Conservation (phyloP, 495 filamentous ascomycete species). For the Penicillium paxilli region DNA sequence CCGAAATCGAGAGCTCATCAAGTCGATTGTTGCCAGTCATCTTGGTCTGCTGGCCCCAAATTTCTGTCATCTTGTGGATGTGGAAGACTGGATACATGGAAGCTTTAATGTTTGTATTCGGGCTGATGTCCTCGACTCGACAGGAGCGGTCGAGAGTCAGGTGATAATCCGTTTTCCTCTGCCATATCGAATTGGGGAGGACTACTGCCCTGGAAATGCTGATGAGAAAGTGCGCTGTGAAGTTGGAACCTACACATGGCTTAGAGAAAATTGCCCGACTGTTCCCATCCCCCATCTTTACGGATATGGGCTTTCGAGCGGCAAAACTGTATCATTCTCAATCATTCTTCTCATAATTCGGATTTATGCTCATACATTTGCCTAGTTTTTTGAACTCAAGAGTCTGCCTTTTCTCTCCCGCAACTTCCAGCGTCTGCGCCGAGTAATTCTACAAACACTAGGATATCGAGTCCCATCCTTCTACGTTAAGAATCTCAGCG, state of each 20-base stretch:
- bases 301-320: constrained; percentile 34
- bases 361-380: constrained; percentile 5
- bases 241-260: constrained; percentile 28
- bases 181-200: constrained; percentile 32
- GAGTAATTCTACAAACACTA: constrained; percentile 18
- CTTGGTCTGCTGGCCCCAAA: constrained; percentile 16
- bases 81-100: constrained; percentile 32
- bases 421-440: constrained; percentile 22
- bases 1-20: constrained; percentile 12
- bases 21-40: constrained; percentile 17
- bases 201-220: constrained; percentile 26
- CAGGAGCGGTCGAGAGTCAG: constrained; percentile 10
- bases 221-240: constrained; percentile 39
- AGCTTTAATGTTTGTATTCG: constrained; percentile 37
- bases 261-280: constrained; percentile 21
- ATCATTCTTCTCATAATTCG: background rate
- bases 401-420: constrained; percentile 26
- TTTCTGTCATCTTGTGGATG: constrained; percentile 16
- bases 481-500: constrained; percentile 20
- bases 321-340: constrained; percentile 18
- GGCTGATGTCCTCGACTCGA: constrained; percentile 16
- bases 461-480: constrained; percentile 22
- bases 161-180: constrained; percentile 37
- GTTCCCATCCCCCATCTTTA: constrained; percentile 29
- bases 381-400: constrained; percentile 30